Evolutionary conservation across 257 asterid species (phyloP).

Genomic region (Nicotiana benthamiana): DNA sequence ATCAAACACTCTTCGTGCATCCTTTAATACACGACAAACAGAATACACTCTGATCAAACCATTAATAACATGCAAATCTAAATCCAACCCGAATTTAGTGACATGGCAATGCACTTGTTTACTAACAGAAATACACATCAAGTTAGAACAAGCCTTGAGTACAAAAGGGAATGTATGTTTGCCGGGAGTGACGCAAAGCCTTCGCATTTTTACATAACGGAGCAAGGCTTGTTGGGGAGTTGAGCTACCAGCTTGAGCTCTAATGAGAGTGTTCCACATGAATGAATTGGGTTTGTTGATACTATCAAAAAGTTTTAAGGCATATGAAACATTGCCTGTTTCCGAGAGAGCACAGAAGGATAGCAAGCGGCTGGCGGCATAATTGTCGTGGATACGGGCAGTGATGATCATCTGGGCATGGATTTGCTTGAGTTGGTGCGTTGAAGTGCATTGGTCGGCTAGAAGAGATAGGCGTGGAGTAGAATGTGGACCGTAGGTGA

Average conservation of each 20-base stretch:
- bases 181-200: constrained; percentile 44
- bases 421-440: constrained; percentile 61
- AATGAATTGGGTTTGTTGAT: constrained; percentile 44
- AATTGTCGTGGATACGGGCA: constrained; percentile 55
- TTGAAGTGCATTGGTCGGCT: constrained; percentile 52
- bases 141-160: constrained; percentile 57
- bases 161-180: constrained; percentile 74
- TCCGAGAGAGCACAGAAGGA: constrained; percentile 64
- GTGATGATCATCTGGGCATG: constrained; percentile 74
- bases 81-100: constrained; percentile 48
- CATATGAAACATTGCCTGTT: constrained; percentile 49
- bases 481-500: constrained; percentile 4
- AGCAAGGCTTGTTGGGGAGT: constrained; percentile 36
- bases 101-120: constrained; percentile 58
- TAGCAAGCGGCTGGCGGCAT: constrained; percentile 73
- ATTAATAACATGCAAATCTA: constrained; percentile 55
- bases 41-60: constrained; percentile 56
- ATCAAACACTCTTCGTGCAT: constrained; percentile 67
- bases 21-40: constrained; percentile 28
- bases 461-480: constrained; percentile 27
- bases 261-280: constrained; percentile 89
- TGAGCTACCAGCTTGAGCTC: constrained; percentile 45
- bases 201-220: constrained; percentile 46
- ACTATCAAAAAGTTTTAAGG: constrained; percentile 36
- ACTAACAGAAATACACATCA: constrained; percentile 17